Percentiles rank a stretch among this genome's conserved stretches.
phyloP scores from a whole-genome alignment of 441 rosid genomes.

The Jatropha multifida region DNA sequence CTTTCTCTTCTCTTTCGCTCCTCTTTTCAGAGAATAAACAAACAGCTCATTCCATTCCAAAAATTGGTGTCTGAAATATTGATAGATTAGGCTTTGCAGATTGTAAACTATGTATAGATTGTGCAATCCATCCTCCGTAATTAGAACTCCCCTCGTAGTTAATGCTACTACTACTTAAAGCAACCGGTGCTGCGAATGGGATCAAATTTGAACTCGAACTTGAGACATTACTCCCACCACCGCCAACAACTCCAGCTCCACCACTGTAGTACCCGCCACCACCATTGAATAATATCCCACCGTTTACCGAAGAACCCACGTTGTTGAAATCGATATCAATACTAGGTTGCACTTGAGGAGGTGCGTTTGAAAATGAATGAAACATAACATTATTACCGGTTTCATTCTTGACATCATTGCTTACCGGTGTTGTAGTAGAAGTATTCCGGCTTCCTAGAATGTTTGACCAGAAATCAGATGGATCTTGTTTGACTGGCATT shows the following conservation, averaged over 20 bases:
- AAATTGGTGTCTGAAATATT: slow-evolving; percentile 79
- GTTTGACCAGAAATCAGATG: slow-evolving; percentile 62
- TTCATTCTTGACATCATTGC: slow-evolving; percentile 3
- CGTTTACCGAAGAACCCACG: slow-evolving; percentile 1
- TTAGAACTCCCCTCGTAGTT: slow-evolving; percentile 43
- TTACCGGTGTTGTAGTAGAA: not conserved
- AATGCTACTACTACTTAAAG: slow-evolving; percentile 27
- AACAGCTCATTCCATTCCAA: slow-evolving; percentile 77
- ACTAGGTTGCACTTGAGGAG: not conserved
- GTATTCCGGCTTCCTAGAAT: slow-evolving; percentile 43
- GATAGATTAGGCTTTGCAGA: slow-evolving; percentile 63
- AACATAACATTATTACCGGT: slow-evolving; percentile 9
- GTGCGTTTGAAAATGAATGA: slow-evolving; percentile 3
- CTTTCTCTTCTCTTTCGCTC: too few relatives aligned
- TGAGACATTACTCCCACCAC: slow-evolving; percentile 18
- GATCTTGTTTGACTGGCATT: slow-evolving; percentile 62
- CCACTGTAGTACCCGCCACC: not conserved
- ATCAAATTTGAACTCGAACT: slow-evolving; percentile 33
- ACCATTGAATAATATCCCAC: slow-evolving; percentile 30
- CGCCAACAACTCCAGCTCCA: not conserved
- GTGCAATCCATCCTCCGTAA: slow-evolving; percentile 49
- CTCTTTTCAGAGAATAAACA: not conserved
- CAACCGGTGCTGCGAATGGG: slow-evolving; percentile 44
- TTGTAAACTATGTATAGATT: slow-evolving; percentile 49
- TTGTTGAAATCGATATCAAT: slow-evolving; percentile 24